Conservation (phyloP, 2,329 filamentous ascomycete species). For the Colletotrichum tropicale region DNA sequence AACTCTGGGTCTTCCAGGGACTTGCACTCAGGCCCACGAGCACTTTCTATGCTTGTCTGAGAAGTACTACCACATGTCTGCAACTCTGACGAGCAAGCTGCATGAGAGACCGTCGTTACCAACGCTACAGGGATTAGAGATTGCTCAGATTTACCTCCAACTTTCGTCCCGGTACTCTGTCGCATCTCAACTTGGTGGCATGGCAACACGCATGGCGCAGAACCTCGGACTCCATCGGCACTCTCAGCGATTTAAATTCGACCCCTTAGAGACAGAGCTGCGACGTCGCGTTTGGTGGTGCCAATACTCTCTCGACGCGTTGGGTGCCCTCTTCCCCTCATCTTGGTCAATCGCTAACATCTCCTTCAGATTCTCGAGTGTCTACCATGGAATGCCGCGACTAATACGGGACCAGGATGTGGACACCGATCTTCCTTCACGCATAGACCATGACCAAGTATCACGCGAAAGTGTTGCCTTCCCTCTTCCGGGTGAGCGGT, state of each 20-base stretch:
- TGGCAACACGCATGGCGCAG: slow-evolving; percentile 27
- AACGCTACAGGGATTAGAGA: slow-evolving; percentile 25
- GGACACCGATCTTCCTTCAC: slow-evolving; percentile 27
- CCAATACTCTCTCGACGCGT: slow-evolving; percentile 29
- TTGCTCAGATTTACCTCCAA: slow-evolving; percentile 27
- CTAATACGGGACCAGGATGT: slow-evolving; percentile 30
- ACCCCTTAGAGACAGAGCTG: slow-evolving; percentile 28
- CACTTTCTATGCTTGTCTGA: slow-evolving; percentile 27
- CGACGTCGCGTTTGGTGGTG: slow-evolving; percentile 29
- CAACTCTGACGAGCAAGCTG: slow-evolving; percentile 19
- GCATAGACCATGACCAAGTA: slow-evolving; percentile 27
- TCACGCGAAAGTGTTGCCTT: slow-evolving; percentile 26
- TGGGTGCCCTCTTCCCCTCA: neutral
- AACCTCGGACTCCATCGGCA: slow-evolving; percentile 27
- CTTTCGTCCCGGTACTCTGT: slow-evolving; percentile 23
- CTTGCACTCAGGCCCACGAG: slow-evolving; percentile 12
- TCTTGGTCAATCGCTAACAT: neutral
- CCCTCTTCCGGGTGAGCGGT: slow-evolving; percentile 26
- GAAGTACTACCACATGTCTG: slow-evolving; percentile 20
- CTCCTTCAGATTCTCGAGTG: slow-evolving; percentile 24
- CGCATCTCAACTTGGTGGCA: slow-evolving; percentile 25
- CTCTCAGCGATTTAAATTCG: slow-evolving; percentile 29
- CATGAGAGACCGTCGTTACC: slow-evolving; percentile 21
- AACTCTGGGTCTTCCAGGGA: slow-evolving; percentile 14
- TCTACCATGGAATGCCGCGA: slow-evolving; percentile 29